Evolutionary conservation across 306 rosid species (phyloP).

Genomic region (Fragaria ananassa): DNA sequence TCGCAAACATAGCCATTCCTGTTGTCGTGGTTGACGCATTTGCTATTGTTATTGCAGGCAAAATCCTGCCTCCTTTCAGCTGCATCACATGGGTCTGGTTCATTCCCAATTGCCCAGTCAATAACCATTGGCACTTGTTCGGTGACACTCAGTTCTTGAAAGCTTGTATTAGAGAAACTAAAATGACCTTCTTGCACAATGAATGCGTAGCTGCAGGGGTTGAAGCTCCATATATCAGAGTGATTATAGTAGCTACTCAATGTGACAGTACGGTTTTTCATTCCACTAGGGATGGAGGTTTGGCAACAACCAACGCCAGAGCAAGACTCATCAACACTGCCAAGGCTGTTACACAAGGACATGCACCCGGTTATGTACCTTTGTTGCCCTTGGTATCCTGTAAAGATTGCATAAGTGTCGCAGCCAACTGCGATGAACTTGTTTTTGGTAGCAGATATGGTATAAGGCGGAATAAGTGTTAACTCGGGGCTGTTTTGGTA

Average conservation of each 20-base stretch:
- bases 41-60: neutral
- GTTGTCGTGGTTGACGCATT: neutral
- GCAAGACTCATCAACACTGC: too few relatives aligned
- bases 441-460: constrained; percentile 7
- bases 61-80: neutral
- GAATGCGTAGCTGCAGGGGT: too few relatives aligned
- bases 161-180: neutral
- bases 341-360: neutral
- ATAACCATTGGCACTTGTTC: neutral
- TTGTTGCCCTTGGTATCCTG: neutral
- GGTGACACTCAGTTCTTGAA: neutral
- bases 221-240: too few relatives aligned
- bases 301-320: too few relatives aligned
- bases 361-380: neutral
- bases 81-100: neutral
- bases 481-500: neutral
- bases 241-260: too few relatives aligned
- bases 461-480: neutral
- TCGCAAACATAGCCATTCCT: neutral
- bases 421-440: constrained; percentile 13
- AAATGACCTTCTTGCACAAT: neutral
- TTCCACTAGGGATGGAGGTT: too few relatives aligned
- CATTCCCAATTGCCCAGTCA: constrained; percentile 11
- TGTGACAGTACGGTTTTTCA: too few relatives aligned
- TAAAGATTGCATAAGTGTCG: constrained; percentile 6